phyloP scores from a whole-genome alignment of 768 basidiomycete species.

The Rhizopogon sp. region DNA sequence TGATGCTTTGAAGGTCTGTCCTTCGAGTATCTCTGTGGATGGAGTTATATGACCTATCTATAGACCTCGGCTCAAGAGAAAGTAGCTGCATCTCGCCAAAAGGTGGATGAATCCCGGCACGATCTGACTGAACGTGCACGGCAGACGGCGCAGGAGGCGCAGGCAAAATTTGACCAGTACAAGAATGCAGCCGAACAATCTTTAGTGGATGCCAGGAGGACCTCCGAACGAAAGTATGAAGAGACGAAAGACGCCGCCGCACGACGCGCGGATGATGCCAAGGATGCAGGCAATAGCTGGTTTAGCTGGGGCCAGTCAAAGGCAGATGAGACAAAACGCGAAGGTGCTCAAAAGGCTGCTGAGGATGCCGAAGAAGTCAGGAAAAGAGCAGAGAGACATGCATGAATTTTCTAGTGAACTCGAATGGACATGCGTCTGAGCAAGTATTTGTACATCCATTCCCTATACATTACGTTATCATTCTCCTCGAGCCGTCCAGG shows the following conservation, averaged over 20 bases:
- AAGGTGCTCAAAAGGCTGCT: slow-evolving; percentile 20
- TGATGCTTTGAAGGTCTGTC: slow-evolving; percentile 30
- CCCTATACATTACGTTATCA: background rate
- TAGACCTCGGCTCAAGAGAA: slow-evolving; percentile 19
- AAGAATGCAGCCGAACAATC: slow-evolving; percentile 22
- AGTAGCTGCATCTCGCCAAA: slow-evolving; percentile 5
- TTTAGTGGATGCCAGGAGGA: slow-evolving; percentile 18
- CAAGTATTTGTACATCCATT: background rate
- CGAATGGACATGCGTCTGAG: background rate
- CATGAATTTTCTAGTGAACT: slow-evolving; percentile 7
- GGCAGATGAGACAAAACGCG: slow-evolving; percentile 23
- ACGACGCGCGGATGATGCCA: slow-evolving; percentile 18
- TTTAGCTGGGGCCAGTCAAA: slow-evolving; percentile 36
- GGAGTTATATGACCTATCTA: background rate
- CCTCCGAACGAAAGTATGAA: slow-evolving; percentile 21
- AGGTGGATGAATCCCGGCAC: slow-evolving; percentile 18
- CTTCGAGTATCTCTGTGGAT: background rate
- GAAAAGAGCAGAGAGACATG: slow-evolving; percentile 21
- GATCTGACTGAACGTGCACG: slow-evolving; percentile 22
- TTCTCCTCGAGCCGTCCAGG: background rate
- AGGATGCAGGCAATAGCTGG: slow-evolving; percentile 28
- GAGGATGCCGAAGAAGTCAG: slow-evolving; percentile 25
- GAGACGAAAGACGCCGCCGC: slow-evolving; percentile 24
- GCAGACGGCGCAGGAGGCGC: slow-evolving; percentile 19
- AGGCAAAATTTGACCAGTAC: slow-evolving; percentile 18